Conservation (phyloP, 225 moss, liverwort and hornwort genomes). For the Takakia lepidozioides region DNA sequence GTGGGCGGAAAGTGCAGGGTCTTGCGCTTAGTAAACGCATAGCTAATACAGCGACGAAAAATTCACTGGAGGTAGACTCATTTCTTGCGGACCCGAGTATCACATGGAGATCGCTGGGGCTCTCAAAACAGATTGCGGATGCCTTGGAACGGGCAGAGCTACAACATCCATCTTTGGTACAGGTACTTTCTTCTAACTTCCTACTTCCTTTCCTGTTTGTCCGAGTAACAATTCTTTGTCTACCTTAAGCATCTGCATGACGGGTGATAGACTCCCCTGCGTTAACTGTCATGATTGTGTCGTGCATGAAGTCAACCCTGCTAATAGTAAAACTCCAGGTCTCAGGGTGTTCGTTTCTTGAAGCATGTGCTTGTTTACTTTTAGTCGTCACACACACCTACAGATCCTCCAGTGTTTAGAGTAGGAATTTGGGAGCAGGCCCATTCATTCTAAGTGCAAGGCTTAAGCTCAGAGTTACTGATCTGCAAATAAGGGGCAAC, state of each 20-base stretch:
- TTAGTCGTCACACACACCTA: no score
- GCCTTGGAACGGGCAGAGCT: constrained; percentile 51
- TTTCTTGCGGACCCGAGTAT: constrained; percentile 65
- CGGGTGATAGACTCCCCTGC: not conserved
- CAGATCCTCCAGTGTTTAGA: no score
- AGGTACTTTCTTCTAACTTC: constrained; percentile 18
- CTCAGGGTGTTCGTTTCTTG: no score
- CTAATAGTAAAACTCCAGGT: no score
- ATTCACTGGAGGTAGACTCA: constrained; percentile 19
- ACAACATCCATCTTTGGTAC: constrained; percentile 69
- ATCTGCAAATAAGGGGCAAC: not conserved
- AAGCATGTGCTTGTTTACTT: no score
- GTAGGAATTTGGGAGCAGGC: no score
- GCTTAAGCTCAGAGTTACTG: not conserved
- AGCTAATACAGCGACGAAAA: constrained; percentile 3
- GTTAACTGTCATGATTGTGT: no score
- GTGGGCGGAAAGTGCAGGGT: constrained; percentile 3
- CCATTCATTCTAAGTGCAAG: no score
- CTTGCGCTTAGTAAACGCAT: not conserved
- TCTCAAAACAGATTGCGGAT: constrained; percentile 48
- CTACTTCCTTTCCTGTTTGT: not conserved
- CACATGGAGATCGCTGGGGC: constrained; percentile 63
- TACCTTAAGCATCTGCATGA: not conserved
- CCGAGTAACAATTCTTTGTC: not conserved
- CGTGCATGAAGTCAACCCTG: no score